Conservation (phyloP, 768 basidiomycete species). For the Gloeophyllum trabeum region DNA sequence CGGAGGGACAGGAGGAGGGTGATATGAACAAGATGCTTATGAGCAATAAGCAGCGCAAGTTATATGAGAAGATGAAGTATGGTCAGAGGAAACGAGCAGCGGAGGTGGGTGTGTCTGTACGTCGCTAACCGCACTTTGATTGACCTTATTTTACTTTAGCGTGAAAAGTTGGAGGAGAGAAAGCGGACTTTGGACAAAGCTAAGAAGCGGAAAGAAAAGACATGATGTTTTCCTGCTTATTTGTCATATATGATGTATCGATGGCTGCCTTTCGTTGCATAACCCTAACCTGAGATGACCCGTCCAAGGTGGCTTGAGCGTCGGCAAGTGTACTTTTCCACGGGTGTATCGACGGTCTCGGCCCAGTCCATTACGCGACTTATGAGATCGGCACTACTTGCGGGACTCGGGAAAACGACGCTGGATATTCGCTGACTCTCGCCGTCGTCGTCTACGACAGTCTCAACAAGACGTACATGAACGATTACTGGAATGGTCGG, state of each 20-base stretch:
- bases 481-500: constrained; percentile 23
- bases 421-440: too few relatives aligned
- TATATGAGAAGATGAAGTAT: constrained; percentile 91
- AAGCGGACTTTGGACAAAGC: constrained; percentile 15
- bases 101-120: constrained; percentile 50
- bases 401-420: too few relatives aligned
- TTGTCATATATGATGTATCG: too few relatives aligned
- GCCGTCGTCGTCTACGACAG: too few relatives aligned
- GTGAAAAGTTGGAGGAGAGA: constrained; percentile 17
- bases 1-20: constrained; percentile 32
- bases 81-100: constrained; percentile 63
- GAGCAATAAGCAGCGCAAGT: constrained; percentile 88
- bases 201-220: constrained; percentile 10
- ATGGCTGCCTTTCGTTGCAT: too few relatives aligned
- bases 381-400: too few relatives aligned
- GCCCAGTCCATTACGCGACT: too few relatives aligned
- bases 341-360: too few relatives aligned
- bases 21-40: constrained; percentile 98
- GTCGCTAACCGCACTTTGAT: neutral
- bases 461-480: too few relatives aligned
- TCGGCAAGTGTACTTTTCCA: too few relatives aligned
- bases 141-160: constrained; percentile 11
- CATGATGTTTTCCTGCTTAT: neutral
- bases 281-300: too few relatives aligned
- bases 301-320: too few relatives aligned